phyloP scores from a whole-genome alignment of 192 early-diverging fungal genomes.

The Bifiguratus adelaidae region DNA sequence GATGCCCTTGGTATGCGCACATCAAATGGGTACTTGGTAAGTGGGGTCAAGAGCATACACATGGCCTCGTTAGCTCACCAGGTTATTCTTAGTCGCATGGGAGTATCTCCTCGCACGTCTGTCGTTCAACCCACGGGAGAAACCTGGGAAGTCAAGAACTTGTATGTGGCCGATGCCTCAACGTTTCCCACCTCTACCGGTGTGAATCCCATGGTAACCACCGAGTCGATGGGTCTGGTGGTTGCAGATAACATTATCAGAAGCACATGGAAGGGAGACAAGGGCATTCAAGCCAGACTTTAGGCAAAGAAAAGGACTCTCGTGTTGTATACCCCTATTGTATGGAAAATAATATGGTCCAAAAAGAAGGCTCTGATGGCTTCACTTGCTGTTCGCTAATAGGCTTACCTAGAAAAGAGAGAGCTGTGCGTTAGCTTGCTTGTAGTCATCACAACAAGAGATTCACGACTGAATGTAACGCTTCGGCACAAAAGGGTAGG shows the following conservation, averaged over 20 bases:
- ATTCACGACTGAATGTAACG: no score
- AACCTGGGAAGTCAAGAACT: constrained; percentile 59
- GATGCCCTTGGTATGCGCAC: constrained; percentile 32
- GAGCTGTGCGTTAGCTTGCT: no score
- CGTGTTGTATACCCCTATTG: no score
- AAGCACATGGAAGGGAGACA: not conserved
- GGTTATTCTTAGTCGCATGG: constrained; percentile 43
- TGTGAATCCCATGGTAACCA: constrained; percentile 54
- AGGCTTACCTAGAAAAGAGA: no score
- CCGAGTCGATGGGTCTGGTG: constrained; percentile 15
- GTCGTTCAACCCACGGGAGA: constrained; percentile 59
- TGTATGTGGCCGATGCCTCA: constrained; percentile 65
- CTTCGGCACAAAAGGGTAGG: no score
- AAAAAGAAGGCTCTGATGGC: no score
- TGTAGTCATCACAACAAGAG: no score
- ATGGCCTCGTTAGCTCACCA: not conserved
- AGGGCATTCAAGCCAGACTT: not conserved
- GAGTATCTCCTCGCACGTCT: constrained; percentile 30
- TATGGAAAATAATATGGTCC: no score
- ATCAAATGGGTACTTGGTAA: constrained; percentile 60
- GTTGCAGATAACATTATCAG: constrained; percentile 19
- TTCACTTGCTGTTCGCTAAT: no score
- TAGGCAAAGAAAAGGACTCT: no score
- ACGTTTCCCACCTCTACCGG: constrained; percentile 64
- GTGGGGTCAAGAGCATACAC: not conserved